These are phyloP conservation scores for Penicillium pancosmium DNA, from an alignment of 495 filamentous ascomycete species.

Conservation along the genomic window DNA sequence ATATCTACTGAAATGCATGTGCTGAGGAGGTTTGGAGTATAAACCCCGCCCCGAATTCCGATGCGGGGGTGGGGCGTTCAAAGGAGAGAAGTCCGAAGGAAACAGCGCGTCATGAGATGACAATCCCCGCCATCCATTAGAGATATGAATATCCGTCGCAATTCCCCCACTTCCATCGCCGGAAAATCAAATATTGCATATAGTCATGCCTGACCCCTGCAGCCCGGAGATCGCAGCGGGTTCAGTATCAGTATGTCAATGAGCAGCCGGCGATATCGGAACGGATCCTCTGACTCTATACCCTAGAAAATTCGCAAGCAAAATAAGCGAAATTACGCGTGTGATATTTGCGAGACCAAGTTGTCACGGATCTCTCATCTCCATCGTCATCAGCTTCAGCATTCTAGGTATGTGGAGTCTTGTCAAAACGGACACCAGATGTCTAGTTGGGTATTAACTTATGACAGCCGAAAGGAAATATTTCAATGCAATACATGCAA, in stretches of 20 bases:
- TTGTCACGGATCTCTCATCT: constrained; percentile 1
- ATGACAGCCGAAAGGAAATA: not conserved
- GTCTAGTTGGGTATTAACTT: not conserved
- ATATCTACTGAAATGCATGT: too few relatives aligned
- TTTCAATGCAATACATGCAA: constrained; percentile 2
- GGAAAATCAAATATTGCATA: too few relatives aligned
- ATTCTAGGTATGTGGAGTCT: not conserved
- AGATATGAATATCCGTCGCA: too few relatives aligned
- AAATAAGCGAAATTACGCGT: not conserved
- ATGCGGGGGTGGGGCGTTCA: not conserved
- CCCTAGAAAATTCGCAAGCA: not conserved
- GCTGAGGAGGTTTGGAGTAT: too few relatives aligned
- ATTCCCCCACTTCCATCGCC: too few relatives aligned
- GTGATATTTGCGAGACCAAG: not conserved
- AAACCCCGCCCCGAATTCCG: not conserved
- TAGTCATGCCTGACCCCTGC: not conserved
- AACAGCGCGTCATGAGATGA: not conserved
- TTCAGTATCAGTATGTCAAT: not conserved
- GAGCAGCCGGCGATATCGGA: not conserved
- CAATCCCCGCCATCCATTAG: too few relatives aligned
- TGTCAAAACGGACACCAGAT: not conserved
- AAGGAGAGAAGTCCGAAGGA: not conserved
- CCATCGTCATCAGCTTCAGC: constrained; percentile 1
- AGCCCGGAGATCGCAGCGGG: not conserved
- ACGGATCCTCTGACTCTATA: not conserved